phyloP scores from a whole-genome alignment of 129 eudicot species.

The Artemisia argyi region DNA sequence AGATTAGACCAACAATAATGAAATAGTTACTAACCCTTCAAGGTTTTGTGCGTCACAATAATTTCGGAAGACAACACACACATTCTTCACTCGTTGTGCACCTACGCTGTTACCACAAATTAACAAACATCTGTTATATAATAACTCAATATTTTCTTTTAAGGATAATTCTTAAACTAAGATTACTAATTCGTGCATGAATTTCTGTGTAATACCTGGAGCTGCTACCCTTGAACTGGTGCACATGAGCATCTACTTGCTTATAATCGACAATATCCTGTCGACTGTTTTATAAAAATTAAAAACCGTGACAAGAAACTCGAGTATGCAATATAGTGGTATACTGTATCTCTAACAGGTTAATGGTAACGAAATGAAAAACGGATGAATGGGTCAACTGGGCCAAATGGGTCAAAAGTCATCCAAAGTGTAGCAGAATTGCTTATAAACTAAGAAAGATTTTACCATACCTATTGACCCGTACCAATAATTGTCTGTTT shows the following conservation, averaged over 20 bases:
- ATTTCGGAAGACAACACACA: constrained; percentile 55
- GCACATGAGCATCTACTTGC: constrained; percentile 83
- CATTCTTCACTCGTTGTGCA: constrained; percentile 63
- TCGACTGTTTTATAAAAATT: constrained; percentile 39
- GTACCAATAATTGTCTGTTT: not conserved
- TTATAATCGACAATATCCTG: constrained; percentile 72
- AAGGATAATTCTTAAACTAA: not conserved
- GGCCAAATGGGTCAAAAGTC: too few species aligned
- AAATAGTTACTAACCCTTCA: constrained; percentile 58
- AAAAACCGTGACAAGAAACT: constrained; percentile 5
- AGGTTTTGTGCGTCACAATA: constrained; percentile 68
- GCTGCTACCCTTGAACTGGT: constrained; percentile 92
- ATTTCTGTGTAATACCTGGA: constrained; percentile 54
- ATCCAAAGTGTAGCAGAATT: too few species aligned
- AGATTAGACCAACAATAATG: not conserved
- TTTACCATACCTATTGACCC: not conserved
- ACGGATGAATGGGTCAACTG: not conserved
- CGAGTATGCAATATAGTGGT: not conserved
- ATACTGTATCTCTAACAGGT: not conserved
- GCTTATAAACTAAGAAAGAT: not conserved
- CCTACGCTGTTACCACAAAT: constrained; percentile 62
- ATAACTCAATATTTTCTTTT: not conserved
- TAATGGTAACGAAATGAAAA: not conserved
- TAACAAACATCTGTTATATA: constrained; percentile 22
- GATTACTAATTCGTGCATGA: not conserved